Percentiles rank a stretch among this genome's conserved stretches.
Conservation (phyloP, 352 stramenopile species). For the Pythium sp. region DNA sequence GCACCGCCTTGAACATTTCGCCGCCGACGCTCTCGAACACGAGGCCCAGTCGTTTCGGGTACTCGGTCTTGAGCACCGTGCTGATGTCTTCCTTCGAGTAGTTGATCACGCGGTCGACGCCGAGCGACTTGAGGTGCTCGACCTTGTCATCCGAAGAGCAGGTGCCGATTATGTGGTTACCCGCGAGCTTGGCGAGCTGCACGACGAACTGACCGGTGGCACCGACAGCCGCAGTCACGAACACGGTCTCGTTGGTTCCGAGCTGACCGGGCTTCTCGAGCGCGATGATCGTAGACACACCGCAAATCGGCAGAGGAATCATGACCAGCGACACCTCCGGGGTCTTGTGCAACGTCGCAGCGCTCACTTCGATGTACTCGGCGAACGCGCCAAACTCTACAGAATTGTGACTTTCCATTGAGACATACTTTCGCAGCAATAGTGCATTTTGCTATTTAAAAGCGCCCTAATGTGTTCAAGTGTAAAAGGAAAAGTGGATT, state of each 20-base stretch:
- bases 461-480: too few relatives aligned
- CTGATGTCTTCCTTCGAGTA: slow-evolving; percentile 60
- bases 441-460: too few relatives aligned
- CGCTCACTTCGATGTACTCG: slow-evolving; percentile 33
- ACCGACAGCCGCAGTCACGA: slow-evolving; percentile 41
- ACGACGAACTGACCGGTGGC: slow-evolving; percentile 68
- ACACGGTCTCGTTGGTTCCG: slow-evolving; percentile 33
- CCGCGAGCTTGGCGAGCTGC: slow-evolving; percentile 69
- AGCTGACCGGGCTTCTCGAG: slow-evolving; percentile 38
- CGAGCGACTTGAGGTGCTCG: slow-evolving; percentile 52
- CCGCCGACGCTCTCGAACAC: slow-evolving; percentile 47
- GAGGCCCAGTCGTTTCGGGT: slow-evolving; percentile 37
- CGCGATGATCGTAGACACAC: slow-evolving; percentile 37
- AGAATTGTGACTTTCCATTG: not conserved
- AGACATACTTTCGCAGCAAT: too few relatives aligned
- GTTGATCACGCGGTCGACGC: slow-evolving; percentile 63
- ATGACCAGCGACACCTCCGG: slow-evolving; percentile 19
- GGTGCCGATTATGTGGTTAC: slow-evolving; percentile 63
- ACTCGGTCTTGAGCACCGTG: slow-evolving; percentile 43
- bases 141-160: slow-evolving; percentile 73
- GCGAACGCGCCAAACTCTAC: slow-evolving; percentile 40
- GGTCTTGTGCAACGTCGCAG: slow-evolving; percentile 18
- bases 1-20: slow-evolving; percentile 34
- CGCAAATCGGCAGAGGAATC: slow-evolving; percentile 36
- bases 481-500: too few relatives aligned